Percentiles rank a stretch among this genome's conserved stretches.
These are phyloP conservation scores for Casuarina glauca DNA, from an alignment of 306 rosid genomes.

Conservation along the genomic window DNA sequence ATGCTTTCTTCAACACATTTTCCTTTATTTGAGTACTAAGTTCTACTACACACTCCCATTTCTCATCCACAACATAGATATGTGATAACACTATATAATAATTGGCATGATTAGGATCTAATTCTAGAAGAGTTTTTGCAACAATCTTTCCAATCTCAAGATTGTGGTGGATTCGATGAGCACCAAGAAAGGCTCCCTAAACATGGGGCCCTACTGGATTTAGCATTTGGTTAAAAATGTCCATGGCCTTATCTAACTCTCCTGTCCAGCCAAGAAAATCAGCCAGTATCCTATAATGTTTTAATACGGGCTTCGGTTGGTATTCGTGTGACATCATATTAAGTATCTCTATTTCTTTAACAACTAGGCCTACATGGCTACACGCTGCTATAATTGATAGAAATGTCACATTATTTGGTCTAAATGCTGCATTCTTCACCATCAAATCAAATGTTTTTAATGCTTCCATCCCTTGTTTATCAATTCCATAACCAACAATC, in stretches of 20 bases:
- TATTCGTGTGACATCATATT: conserved; percentile 53
- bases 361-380: conserved; percentile 80
- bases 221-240: no score
- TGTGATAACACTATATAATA: conserved; percentile 64
- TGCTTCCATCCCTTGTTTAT: conserved; percentile 66
- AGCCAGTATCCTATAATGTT: no score
- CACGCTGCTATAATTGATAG: conserved; percentile 73
- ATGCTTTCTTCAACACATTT: conserved; percentile 57
- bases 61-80: conserved; percentile 58
- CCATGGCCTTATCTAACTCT: no score
- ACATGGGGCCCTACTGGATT: conserved; percentile 34
- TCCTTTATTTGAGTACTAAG: conserved; percentile 58
- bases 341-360: conserved; percentile 51
- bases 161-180: conserved; percentile 66
- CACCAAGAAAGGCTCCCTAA: conserved; percentile 86
- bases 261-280: no score
- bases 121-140: conserved; percentile 53
- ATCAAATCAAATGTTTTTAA: conserved; percentile 49
- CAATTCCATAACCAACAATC: conserved; percentile 76
- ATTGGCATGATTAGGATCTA: conserved; percentile 65
- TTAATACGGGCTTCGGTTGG: conserved; percentile 43
- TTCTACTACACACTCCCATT: conserved; percentile 61
- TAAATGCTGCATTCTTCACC: conserved; percentile 46
- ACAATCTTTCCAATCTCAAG: conserved; percentile 65
- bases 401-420: conserved; percentile 62